Conservation (phyloP, 257 asterid genomes). For the Sherardia arvensis region DNA sequence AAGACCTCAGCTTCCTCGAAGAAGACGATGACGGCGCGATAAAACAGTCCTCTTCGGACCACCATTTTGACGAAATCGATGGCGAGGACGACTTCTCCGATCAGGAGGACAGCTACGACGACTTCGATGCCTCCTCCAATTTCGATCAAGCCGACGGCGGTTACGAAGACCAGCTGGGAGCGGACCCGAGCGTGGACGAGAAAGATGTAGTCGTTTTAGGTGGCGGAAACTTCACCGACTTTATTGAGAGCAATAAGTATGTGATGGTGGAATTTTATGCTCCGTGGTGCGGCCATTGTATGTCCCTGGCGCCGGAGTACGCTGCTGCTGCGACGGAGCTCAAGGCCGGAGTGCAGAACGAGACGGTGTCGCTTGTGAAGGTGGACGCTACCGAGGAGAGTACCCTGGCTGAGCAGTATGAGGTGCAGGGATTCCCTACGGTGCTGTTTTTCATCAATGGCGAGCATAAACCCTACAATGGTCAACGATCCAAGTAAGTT, state of each 20-base stretch:
- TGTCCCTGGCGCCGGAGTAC: slow-evolving; percentile 76
- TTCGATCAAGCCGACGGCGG: slow-evolving; percentile 10
- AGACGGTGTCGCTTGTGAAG: slow-evolving; percentile 64
- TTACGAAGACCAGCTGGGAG: slow-evolving; percentile 42
- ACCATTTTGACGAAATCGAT: slow-evolving; percentile 37
- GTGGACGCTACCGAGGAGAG: slow-evolving; percentile 67
- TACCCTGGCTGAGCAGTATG: slow-evolving; percentile 65
- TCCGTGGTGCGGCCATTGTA: slow-evolving; percentile 92
- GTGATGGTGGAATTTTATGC: slow-evolving; percentile 93
- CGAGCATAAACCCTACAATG: slow-evolving; percentile 58
- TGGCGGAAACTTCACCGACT: slow-evolving; percentile 60
- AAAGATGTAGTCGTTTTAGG: slow-evolving; percentile 58
- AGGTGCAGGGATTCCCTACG: slow-evolving; percentile 81
- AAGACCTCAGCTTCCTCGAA: slow-evolving; percentile 76
- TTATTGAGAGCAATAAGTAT: slow-evolving; percentile 45
- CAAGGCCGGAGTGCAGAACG: slow-evolving; percentile 52
- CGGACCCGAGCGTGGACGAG: slow-evolving; percentile 54
- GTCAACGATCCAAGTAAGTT: slow-evolving; percentile 61
- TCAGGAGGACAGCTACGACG: slow-evolving; percentile 41
- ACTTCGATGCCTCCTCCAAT: slow-evolving; percentile 16
- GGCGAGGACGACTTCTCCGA: slow-evolving; percentile 26
- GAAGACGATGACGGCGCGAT: slow-evolving; percentile 25
- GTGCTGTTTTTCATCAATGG: slow-evolving; percentile 70
- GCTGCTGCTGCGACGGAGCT: slow-evolving; percentile 78
- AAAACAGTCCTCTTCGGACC: slow-evolving; percentile 18